Conservation (phyloP, 768 basidiomycete genomes). For the Tremella yokohamensis region DNA sequence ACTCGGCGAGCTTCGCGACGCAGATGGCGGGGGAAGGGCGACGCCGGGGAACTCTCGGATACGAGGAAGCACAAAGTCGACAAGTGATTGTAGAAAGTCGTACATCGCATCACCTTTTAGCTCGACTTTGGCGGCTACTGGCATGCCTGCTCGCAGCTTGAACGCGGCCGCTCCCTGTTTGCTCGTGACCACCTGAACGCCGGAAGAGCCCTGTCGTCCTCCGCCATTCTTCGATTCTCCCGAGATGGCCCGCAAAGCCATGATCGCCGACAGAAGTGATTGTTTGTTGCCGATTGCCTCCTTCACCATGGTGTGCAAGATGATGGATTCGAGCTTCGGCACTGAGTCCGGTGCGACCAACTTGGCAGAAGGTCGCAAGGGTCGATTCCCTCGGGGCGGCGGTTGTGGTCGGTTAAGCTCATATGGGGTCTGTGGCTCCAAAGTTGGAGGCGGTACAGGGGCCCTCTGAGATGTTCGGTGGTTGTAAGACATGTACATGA, state of each 20-base stretch:
- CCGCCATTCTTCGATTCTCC: constrained; percentile 75
- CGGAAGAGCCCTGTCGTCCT: constrained; percentile 65
- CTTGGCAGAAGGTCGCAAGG: constrained; percentile 57
- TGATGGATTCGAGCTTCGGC: constrained; percentile 73
- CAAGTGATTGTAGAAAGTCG: constrained; percentile 80
- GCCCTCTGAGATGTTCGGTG: constrained; percentile 54
- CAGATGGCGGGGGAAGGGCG: constrained; percentile 68
- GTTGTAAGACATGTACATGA: constrained; percentile 91
- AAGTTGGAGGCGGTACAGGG: constrained; percentile 55
- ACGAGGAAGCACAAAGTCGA: constrained; percentile 92
- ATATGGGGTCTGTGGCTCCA: constrained; percentile 65
- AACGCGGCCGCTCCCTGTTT: constrained; percentile 61
- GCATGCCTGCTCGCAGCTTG: constrained; percentile 68
- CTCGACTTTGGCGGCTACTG: constrained; percentile 84
- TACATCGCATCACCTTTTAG: constrained; percentile 90
- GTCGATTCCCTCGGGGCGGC: constrained; percentile 61
- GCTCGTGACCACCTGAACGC: constrained; percentile 64
- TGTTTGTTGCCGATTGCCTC: constrained; percentile 68
- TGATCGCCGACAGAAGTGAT: constrained; percentile 75
- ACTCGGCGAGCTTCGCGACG: constrained; percentile 64
- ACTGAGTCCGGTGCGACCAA: constrained; percentile 67
- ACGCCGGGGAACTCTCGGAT: constrained; percentile 85
- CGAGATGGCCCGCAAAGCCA: constrained; percentile 79
- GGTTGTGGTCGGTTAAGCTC: constrained; percentile 71
- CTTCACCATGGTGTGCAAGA: constrained; percentile 81